These are phyloP conservation scores for Xylaria sp. DNA, from an alignment of 2,329 filamentous ascomycete species.

Conservation along the genomic window DNA sequence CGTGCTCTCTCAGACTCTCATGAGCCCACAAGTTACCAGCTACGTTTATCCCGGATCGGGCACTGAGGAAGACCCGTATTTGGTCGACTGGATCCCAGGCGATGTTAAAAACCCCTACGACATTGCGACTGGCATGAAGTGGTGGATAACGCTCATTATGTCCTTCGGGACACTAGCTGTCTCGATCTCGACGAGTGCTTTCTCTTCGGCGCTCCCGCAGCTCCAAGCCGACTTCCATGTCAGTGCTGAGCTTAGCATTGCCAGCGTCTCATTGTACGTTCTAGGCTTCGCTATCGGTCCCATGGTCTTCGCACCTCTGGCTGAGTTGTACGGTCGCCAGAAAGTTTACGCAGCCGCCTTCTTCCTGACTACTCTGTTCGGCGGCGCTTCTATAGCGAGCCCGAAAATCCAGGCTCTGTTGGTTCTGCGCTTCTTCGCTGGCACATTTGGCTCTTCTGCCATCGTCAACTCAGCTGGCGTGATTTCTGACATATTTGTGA, in stretches of 20 bases:
- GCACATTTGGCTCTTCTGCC: constrained; percentile 63
- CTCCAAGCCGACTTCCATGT: constrained; percentile 66
- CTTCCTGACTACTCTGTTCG: constrained; percentile 64
- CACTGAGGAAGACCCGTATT: constrained; percentile 72
- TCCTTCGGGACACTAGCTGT: constrained; percentile 74
- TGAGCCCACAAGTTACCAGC: background rate
- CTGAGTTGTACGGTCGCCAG: constrained; percentile 66
- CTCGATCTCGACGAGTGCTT: constrained; percentile 74
- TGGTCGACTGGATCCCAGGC: constrained; percentile 73
- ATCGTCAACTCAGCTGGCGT: constrained; percentile 65
- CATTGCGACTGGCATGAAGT: constrained; percentile 68
- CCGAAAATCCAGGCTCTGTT: constrained; percentile 64
- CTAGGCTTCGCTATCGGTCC: constrained; percentile 61
- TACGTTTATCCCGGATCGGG: constrained; percentile 63
- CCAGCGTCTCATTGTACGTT: constrained; percentile 65
- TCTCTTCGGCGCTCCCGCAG: constrained; percentile 64
- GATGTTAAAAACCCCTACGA: constrained; percentile 74
- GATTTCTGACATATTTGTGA: constrained; percentile 64
- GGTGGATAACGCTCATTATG: constrained; percentile 69
- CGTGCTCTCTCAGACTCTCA: background rate
- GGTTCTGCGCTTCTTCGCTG: constrained; percentile 71
- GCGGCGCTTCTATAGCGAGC: constrained; percentile 62
- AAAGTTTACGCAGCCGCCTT: constrained; percentile 63
- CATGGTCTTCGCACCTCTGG: constrained; percentile 68
- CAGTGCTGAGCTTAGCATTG: constrained; percentile 56